Percentiles rank a stretch among this genome's conserved stretches.
Evolutionary conservation across 164 flowering plant genomes (phyloP).

Genomic region (Magnolia officinalis): DNA sequence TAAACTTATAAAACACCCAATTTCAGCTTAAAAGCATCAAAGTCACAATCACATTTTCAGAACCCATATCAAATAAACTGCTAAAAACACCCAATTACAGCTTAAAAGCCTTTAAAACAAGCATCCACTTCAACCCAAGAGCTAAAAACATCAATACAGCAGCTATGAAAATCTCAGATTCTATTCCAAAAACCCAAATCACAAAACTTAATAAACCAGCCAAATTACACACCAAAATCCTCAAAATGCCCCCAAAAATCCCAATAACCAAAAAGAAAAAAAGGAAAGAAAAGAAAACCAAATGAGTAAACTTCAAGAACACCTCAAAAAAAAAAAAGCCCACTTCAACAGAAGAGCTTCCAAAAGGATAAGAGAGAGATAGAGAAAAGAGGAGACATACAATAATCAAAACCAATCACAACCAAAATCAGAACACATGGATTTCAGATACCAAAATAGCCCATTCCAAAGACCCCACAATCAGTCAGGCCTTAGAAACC

Average conservation of each 20-base stretch:
- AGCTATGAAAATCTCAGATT: neutral
- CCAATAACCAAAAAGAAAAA: neutral
- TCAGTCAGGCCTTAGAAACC: neutral
- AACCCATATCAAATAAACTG: constrained; percentile 4
- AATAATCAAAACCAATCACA: neutral
- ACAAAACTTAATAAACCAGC: constrained; percentile 19
- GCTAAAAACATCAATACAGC: constrained; percentile 9
- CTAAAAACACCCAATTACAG: constrained; percentile 8
- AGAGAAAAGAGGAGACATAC: neutral
- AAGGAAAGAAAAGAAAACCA: no score
- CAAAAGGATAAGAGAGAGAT: neutral
- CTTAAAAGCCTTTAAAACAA: neutral
- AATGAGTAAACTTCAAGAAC: neutral
- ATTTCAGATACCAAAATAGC: constrained; percentile 29
- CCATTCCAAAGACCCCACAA: neutral
- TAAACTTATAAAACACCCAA: no score
- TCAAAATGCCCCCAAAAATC: neutral
- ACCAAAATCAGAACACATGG: constrained; percentile 22
- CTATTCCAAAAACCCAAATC: neutral
- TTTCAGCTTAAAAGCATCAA: neutral
- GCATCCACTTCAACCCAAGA: constrained; percentile 10
- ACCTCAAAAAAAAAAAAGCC: constrained; percentile 8
- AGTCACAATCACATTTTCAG: neutral
- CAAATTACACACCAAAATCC: constrained; percentile 14
- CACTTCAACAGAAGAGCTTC: constrained; percentile 20